These are phyloP conservation scores for Dactylellina leptospora DNA, from an alignment of 2,329 filamentous ascomycete genomes.

Conservation along the genomic window DNA sequence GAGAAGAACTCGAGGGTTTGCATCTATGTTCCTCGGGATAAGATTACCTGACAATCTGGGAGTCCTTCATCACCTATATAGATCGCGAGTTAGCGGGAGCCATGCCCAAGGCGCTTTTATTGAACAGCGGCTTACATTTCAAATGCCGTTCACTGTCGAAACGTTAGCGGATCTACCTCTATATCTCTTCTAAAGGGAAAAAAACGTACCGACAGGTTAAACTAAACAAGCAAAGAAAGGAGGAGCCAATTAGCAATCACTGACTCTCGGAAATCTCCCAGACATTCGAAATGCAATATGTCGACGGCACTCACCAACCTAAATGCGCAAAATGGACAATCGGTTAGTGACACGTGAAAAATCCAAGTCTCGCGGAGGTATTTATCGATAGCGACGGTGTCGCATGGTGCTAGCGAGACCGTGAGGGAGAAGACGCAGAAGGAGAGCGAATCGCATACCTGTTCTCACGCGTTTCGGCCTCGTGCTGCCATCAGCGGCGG, in stretches of 20 bases:
- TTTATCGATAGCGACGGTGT: too few species aligned
- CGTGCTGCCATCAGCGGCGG: slow-evolving; percentile 60
- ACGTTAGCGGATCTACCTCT: slow-evolving; percentile 39
- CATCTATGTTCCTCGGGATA: neutral
- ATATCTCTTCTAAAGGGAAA: slow-evolving; percentile 1
- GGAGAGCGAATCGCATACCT: too few species aligned
- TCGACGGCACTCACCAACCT: slow-evolving; percentile 41
- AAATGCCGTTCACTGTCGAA: slow-evolving; percentile 55
- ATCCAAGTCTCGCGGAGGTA: too few species aligned
- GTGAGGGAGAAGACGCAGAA: too few species aligned
- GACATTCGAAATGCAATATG: too few species aligned
- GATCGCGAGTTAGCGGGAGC: neutral
- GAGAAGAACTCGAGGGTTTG: neutral
- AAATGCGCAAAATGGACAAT: slow-evolving; percentile 1
- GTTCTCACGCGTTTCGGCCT: slow-evolving; percentile 86
- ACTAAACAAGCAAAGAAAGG: slow-evolving; percentile 62
- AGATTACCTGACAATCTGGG: slow-evolving; percentile 56
- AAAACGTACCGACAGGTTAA: slow-evolving; percentile 75
- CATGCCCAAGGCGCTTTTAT: neutral
- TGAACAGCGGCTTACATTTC: slow-evolving; percentile 54
- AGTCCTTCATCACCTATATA: slow-evolving; percentile 55
- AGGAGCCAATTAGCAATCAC: too few species aligned
- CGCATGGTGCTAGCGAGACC: too few species aligned
- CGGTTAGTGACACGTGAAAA: neutral
- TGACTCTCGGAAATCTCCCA: too few species aligned